phyloP scores from a whole-genome alignment of 805 yeast species.

The Saccharomycopsis amapae region DNA sequence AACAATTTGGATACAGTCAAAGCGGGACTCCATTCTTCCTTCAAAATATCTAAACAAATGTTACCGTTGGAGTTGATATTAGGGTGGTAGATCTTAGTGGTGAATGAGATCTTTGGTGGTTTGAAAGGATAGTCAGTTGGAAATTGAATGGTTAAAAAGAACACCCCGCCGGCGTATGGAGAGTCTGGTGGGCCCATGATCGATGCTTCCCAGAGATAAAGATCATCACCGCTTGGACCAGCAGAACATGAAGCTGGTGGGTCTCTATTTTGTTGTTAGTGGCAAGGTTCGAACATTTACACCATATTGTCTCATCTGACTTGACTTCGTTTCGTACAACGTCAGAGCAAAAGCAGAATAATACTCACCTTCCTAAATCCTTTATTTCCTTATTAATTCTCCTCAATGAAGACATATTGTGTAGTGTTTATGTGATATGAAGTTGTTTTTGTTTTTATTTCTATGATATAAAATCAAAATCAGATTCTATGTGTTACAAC shows the following conservation, averaged over 20 bases:
- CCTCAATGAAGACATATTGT: conserved; percentile 52
- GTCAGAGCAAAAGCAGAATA: neutral
- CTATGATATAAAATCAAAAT: too few relatives aligned
- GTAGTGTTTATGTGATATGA: too few relatives aligned
- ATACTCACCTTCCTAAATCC: conserved; percentile 85
- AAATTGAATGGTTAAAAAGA: conserved; percentile 92
- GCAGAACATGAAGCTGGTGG: conserved; percentile 99
- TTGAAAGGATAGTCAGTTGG: conserved; percentile 99
- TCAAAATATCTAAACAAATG: conserved; percentile 92
- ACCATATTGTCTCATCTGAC: neutral
- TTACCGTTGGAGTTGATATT: conserved; percentile 94
- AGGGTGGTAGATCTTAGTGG: conserved; percentile 95
- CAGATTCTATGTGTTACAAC: too few relatives aligned
- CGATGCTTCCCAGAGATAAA: conserved; percentile 99
- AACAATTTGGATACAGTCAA: conserved; percentile 92
- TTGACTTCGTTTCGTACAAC: too few relatives aligned
- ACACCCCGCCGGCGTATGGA: conserved; percentile 85
- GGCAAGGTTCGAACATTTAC: neutral
- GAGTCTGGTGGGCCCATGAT: conserved; percentile 99
- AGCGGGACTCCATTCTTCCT: conserved; percentile 99
- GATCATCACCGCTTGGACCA: conserved; percentile 96
- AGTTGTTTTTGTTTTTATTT: too few relatives aligned
- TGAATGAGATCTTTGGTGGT: conserved; percentile 91
- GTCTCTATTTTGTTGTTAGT: conserved; percentile 48
- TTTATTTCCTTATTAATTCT: conserved; percentile 94